Conservation (phyloP, 1,139 yeast genomes). For the Hanseniaspora gamundiae region DNA sequence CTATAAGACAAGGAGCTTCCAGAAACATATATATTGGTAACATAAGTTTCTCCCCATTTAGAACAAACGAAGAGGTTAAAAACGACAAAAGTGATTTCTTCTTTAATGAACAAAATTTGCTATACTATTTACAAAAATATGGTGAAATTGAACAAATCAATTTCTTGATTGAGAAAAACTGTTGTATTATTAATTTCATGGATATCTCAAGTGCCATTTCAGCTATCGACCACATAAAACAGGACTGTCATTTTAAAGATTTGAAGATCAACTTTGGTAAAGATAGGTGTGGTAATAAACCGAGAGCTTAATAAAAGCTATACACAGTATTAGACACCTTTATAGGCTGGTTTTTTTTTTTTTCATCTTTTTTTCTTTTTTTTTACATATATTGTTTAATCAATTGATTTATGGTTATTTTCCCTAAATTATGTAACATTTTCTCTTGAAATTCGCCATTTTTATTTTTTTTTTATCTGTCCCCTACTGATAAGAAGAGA, state of each 20-base stretch:
- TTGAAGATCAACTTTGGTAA: slow-evolving; percentile 80
- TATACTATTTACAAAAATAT: slow-evolving; percentile 64
- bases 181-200: slow-evolving; percentile 89
- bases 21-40: slow-evolving; percentile 78
- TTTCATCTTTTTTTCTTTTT: background rate
- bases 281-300: slow-evolving; percentile 78
- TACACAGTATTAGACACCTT: too few relatives aligned
- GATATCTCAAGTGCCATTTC: slow-evolving; percentile 78
- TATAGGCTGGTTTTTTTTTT: background rate
- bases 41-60: slow-evolving; percentile 29
- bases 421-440: too few relatives aligned
- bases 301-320: slow-evolving; percentile 22
- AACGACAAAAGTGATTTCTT: slow-evolving; percentile 5
- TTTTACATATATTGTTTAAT: too few relatives aligned
- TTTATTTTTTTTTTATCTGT: too few relatives aligned
- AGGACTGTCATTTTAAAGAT: slow-evolving; percentile 33
- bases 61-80: slow-evolving; percentile 13
- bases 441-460: too few relatives aligned
- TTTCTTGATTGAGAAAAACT: slow-evolving; percentile 66
- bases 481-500: too few relatives aligned
- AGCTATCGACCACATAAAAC: slow-evolving; percentile 60
- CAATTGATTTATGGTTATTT: too few relatives aligned
- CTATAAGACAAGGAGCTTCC: slow-evolving; percentile 73
- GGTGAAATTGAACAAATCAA: slow-evolving; percentile 95
- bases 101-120: slow-evolving; percentile 40